Evolutionary conservation across 345 rosid genomes (phyloP), one percentile per base, ranked within the genome.

Genomic region (Aegle marmelos): DNA sequence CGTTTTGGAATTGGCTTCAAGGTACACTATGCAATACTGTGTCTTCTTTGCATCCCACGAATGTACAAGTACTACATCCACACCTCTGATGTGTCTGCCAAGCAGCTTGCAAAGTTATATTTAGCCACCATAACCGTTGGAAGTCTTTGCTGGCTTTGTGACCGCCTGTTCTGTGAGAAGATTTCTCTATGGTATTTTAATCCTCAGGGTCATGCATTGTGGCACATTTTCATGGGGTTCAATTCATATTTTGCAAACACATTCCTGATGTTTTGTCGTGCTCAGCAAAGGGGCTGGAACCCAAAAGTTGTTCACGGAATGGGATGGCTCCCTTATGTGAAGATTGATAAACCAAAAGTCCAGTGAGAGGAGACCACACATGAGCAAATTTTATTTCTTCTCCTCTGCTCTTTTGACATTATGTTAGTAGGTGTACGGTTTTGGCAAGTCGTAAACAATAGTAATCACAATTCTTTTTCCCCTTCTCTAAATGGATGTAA

Each of bases 191-290:
- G 98, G 99, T 79, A 79, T 77, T 70, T 94, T 9, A 92, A 92
- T 76, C 98, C 98, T 8, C 94, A 96, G 72, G 99, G 99, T 0
- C 99, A 96, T 41, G 99, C 98, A 16, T 56, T 94, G 24, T 94
- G 99, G 98, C 99, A 96, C 64, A 82, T 88, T 22, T 86, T 91
- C 68, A 92, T 94, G 99, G 90, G 97, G 39, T 92, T 96, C 86
- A 91, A 92, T 80, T 88, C 98, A 0, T 96, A 94, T 83, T 91
- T 78, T 30, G 98, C 98, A 24, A 96, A 96, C 86, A 92, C 98
- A 1, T 96, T 91, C 89, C 80, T 96, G 89, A 96, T 96, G 99
- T 96, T 96, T 78, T 94, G 99, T 71, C 91, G 97, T 27, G 99
- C 99, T 34, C 86, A 91, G 81, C 99, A 95, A 68, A 82, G 88